phyloP scores from a whole-genome alignment of 768 basidiomycete species.

The Tricholoma sp. region DNA sequence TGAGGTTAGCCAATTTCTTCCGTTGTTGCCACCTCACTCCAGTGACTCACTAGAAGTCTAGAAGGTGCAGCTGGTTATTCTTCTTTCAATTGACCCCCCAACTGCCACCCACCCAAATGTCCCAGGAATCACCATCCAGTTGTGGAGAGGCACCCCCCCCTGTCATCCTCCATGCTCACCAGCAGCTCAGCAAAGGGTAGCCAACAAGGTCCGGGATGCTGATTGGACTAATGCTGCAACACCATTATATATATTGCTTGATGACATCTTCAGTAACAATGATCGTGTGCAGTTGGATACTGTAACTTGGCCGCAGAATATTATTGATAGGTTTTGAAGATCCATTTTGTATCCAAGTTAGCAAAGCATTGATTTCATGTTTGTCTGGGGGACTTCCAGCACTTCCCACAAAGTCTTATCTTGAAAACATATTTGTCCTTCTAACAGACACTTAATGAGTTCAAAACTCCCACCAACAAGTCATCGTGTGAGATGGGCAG shows the following conservation, averaged over 20 bases:
- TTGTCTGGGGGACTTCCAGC: no score
- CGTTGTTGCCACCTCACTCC: slow-evolving; percentile 6
- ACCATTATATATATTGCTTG: slow-evolving; percentile 10
- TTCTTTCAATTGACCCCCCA: slow-evolving; percentile 12
- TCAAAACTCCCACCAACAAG: no score
- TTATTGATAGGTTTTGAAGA: no score
- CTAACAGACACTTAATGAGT: no score
- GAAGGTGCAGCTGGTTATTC: slow-evolving; percentile 17
- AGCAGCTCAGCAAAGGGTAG: background rate
- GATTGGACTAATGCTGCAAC: background rate
- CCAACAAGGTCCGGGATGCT: no score
- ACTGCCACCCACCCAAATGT: background rate
- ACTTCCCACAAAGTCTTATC: no score
- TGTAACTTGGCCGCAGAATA: no score
- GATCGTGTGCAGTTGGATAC: no score
- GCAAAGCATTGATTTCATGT: no score
- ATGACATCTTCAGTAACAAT: slow-evolving; percentile 17
- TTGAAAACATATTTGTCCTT: no score
- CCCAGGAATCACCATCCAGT: background rate
- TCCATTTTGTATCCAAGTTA: no score
- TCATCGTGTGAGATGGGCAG: no score
- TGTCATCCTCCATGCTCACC: background rate
- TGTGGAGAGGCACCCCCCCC: background rate
- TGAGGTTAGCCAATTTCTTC: slow-evolving; percentile 10
- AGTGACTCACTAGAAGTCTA: slow-evolving; percentile 6